Evolutionary conservation across 805 yeast species (phyloP).

Genomic region (Kodamaea fukazawae): DNA sequence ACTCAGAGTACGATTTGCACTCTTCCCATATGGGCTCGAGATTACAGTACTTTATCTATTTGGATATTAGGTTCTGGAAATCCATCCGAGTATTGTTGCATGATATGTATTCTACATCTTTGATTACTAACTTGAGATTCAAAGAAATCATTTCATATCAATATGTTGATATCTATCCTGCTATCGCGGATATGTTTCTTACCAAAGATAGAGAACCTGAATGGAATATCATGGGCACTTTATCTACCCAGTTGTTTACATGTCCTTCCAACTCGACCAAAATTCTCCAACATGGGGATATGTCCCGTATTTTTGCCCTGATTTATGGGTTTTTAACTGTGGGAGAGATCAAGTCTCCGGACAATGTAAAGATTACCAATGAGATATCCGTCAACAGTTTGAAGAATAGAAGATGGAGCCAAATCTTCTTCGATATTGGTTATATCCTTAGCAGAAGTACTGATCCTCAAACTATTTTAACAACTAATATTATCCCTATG

Average conservation of each 20-base stretch:
- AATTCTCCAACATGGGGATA: conserved; percentile 61
- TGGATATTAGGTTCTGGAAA: conserved; percentile 75
- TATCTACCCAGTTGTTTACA: conserved; percentile 85
- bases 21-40: conserved; percentile 46
- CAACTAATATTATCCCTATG: conserved; percentile 50
- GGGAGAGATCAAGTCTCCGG: conserved; percentile 47
- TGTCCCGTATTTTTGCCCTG: conserved; percentile 58
- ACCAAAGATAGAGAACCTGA: conserved; percentile 87
- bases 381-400: conserved; percentile 44
- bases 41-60: conserved; percentile 56
- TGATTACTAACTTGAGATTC: conserved; percentile 58
- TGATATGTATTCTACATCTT: conserved; percentile 60
- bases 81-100: conserved; percentile 54
- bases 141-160: conserved; percentile 67
- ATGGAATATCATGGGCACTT: conserved; percentile 63
- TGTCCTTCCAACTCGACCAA: conserved; percentile 77
- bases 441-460: conserved; percentile 71
- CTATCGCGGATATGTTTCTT: conserved; percentile 66
- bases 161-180: conserved; percentile 81
- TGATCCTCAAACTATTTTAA: conserved; percentile 46
- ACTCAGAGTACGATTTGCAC: conserved; percentile 24
- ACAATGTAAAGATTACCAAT: conserved; percentile 36
- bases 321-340: conserved; percentile 61
- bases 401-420: conserved; percentile 74
- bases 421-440: conserved; percentile 74